These are phyloP conservation scores for Purshia tridentata DNA, from an alignment of 306 rosid genomes.

Conservation along the genomic window DNA sequence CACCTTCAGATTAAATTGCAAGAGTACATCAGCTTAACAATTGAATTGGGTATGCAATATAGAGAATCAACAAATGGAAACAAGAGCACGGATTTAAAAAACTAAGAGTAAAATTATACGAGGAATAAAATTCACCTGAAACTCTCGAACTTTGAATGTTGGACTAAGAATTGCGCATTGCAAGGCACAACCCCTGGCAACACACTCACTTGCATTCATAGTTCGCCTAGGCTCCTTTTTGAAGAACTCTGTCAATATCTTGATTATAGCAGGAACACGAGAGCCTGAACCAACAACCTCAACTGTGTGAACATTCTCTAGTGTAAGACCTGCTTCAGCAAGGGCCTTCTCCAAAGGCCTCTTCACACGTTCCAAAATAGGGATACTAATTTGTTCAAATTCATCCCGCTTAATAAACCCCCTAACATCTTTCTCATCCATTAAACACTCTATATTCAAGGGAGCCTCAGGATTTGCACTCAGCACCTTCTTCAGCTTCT, in stretches of 20 bases:
- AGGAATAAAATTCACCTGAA: slow-evolving; percentile 54
- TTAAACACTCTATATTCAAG: slow-evolving; percentile 83
- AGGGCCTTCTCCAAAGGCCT: slow-evolving; percentile 87
- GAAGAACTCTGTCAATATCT: slow-evolving; percentile 81
- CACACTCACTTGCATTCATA: slow-evolving; percentile 97
- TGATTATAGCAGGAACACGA: slow-evolving; percentile 79
- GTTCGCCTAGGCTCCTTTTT: slow-evolving; percentile 93
- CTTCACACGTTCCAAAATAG: slow-evolving; percentile 86
- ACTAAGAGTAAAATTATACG: neutral
- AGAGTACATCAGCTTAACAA: no score
- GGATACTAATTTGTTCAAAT: slow-evolving; percentile 74
- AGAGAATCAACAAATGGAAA: neutral
- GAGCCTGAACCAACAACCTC: slow-evolving; percentile 99
- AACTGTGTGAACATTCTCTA: slow-evolving; percentile 69
- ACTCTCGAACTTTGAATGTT: slow-evolving; percentile 87
- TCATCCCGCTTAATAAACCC: slow-evolving; percentile 91
- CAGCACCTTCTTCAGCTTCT: slow-evolving; percentile 89
- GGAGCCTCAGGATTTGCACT: slow-evolving; percentile 97
- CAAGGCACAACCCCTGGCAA: slow-evolving; percentile 90
- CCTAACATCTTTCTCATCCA: slow-evolving; percentile 93
- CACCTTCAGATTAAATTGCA: slow-evolving; percentile 46
- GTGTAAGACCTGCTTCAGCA: slow-evolving; percentile 69
- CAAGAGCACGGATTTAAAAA: neutral
- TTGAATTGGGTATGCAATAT: neutral
- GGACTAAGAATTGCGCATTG: slow-evolving; percentile 97